These are phyloP conservation scores for Rhynchospora breviuscula DNA, from an alignment of 176 grass and related monocot genomes.

Conservation along the genomic window DNA sequence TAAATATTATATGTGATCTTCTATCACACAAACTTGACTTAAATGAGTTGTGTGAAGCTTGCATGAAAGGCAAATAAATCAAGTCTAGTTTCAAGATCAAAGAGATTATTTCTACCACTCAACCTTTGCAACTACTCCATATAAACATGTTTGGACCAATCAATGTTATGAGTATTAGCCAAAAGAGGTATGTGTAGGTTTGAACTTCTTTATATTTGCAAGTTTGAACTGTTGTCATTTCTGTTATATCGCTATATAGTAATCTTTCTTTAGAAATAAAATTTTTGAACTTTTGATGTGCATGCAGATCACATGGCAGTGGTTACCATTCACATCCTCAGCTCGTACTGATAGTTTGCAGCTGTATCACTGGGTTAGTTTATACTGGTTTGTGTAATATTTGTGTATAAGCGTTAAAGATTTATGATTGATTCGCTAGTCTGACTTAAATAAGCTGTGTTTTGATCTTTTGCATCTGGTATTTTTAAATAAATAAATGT, in stretches of 20 bases:
- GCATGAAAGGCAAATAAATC: too few species aligned
- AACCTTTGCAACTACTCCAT: too few species aligned
- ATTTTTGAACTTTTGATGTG: conserved; percentile 25
- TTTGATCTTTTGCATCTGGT: conserved; percentile 7
- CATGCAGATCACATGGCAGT: conserved; percentile 85
- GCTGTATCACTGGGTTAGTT: conserved; percentile 85
- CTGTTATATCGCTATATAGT: conserved; percentile 1
- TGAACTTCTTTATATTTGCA: neutral
- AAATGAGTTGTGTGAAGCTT: too few species aligned
- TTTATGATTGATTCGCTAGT: conserved; percentile 7
- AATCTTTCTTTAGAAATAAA: neutral
- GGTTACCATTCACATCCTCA: conserved; percentile 88
- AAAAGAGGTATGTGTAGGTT: too few species aligned
- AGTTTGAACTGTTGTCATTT: neutral
- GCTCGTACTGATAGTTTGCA: conserved; percentile 78
- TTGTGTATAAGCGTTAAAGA: neutral
- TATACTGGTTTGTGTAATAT: conserved; percentile 23
- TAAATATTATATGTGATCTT: too few species aligned
- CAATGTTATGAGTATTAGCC: too few species aligned
- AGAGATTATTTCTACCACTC: too few species aligned
- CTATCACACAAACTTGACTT: too few species aligned
- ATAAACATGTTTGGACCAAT: too few species aligned
- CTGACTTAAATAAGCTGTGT: neutral
- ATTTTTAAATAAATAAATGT: neutral
- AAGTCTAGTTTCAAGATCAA: too few species aligned